phyloP scores from a whole-genome alignment of 176 grass and related monocot genomes.

The Oryza coarctata region DNA sequence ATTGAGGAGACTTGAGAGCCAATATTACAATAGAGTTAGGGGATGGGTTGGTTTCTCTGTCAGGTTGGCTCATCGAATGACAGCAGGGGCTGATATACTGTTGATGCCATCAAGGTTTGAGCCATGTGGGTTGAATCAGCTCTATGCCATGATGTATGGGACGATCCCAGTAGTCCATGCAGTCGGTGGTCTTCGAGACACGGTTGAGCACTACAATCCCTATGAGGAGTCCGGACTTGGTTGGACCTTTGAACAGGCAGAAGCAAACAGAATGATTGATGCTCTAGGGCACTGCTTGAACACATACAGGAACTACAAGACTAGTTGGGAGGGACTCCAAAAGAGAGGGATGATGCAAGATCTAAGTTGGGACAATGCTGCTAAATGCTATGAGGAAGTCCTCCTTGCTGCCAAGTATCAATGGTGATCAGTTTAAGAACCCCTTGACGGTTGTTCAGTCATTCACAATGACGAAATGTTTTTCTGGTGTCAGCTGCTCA shows the following conservation, averaged over 20 bases:
- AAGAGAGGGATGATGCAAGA: conserved; percentile 90
- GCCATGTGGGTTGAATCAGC: conserved; percentile 88
- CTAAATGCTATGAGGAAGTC: conserved; percentile 78
- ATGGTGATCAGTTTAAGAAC: conserved; percentile 43
- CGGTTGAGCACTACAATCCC: conserved; percentile 76
- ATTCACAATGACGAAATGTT: neutral
- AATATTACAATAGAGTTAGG: conserved; percentile 62
- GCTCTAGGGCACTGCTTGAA: conserved; percentile 82
- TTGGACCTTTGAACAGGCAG: conserved; percentile 83
- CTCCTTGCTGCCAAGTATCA: conserved; percentile 80
- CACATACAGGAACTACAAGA: conserved; percentile 69
- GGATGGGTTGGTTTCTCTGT: conserved; percentile 96
- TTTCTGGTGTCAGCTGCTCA: neutral
- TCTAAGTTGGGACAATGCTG: conserved; percentile 90
- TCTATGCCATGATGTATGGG: conserved; percentile 97
- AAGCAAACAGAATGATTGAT: conserved; percentile 72
- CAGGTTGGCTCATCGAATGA: conserved; percentile 81
- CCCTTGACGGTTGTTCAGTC: neutral
- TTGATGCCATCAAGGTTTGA: conserved; percentile 97
- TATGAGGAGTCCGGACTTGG: conserved; percentile 70
- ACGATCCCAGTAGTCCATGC: conserved; percentile 93
- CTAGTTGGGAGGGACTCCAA: conserved; percentile 87
- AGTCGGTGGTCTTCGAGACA: conserved; percentile 86
- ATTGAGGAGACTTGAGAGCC: conserved; percentile 64
- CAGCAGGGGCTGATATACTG: conserved; percentile 77